These are phyloP conservation scores for Carallia brachiata DNA, from an alignment of 345 rosid genomes.

Conservation along the genomic window DNA sequence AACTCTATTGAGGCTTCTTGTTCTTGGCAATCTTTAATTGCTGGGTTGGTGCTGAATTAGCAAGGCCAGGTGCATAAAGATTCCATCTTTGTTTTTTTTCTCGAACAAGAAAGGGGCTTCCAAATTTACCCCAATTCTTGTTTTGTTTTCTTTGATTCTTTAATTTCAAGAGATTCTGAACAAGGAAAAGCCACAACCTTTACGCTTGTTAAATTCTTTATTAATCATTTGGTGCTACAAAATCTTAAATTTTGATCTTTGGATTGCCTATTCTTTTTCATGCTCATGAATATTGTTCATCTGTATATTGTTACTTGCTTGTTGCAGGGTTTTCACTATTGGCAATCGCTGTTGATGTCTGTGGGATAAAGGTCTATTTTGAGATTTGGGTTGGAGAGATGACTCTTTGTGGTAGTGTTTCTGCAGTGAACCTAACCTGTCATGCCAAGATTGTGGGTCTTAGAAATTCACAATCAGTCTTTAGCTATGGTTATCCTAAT, in stretches of 20 bases:
- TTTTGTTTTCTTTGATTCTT: neutral
- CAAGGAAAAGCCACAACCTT: neutral
- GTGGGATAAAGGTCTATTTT: neutral
- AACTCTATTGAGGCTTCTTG: neutral
- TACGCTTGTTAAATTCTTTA: neutral
- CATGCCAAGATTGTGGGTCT: conserved; percentile 12
- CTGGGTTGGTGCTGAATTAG: neutral
- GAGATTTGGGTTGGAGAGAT: conserved; percentile 24
- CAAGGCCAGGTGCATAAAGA: neutral
- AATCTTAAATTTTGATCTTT: neutral
- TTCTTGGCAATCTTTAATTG: neutral
- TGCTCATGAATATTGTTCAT: neutral
- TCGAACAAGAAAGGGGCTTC: neutral
- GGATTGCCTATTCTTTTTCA: neutral
- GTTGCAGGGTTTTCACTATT: neutral
- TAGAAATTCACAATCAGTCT: conserved; percentile 5
- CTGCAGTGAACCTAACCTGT: conserved; percentile 46
- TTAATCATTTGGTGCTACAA: neutral
- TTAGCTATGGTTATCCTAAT: conserved; percentile 2
- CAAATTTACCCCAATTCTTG: neutral
- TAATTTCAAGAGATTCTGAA: neutral
- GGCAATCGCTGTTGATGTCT: neutral
- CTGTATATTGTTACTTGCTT: neutral
- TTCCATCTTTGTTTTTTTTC: neutral
- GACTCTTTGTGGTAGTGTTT: conserved; percentile 51